These are phyloP conservation scores for Pseudonitzschia pungens DNA, from an alignment of 108 stramenopile species.

Conservation along the genomic window DNA sequence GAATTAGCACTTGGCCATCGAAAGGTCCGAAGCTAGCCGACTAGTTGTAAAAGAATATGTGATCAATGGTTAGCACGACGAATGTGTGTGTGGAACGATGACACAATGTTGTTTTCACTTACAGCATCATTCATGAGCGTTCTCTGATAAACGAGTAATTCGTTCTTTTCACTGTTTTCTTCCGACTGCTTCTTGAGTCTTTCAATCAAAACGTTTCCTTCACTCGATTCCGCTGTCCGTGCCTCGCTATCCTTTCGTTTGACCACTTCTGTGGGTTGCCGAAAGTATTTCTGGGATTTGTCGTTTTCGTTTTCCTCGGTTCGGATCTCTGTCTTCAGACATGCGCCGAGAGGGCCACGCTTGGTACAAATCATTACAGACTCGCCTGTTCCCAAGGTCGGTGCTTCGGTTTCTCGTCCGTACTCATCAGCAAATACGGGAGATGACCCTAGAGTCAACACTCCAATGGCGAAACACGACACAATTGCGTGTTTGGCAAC, in stretches of 20 bases:
- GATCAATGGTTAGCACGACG: neutral
- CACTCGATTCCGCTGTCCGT: slow-evolving; percentile 35
- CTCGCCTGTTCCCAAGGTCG: slow-evolving; percentile 84
- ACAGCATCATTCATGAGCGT: slow-evolving; percentile 78
- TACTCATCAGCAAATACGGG: slow-evolving; percentile 69
- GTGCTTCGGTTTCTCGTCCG: slow-evolving; percentile 73
- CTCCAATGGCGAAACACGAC: slow-evolving; percentile 1
- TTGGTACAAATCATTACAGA: slow-evolving; percentile 78
- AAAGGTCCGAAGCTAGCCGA: slow-evolving; percentile 80
- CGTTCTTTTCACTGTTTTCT: slow-evolving; percentile 85
- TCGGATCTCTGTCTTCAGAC: slow-evolving; percentile 62
- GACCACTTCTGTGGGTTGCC: slow-evolving; percentile 48
- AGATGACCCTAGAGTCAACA: slow-evolving; percentile 3
- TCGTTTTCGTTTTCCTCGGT: slow-evolving; percentile 83
- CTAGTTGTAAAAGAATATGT: slow-evolving; percentile 20
- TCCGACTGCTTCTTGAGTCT: slow-evolving; percentile 62
- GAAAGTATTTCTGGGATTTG: slow-evolving; percentile 68
- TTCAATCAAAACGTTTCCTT: slow-evolving; percentile 69
- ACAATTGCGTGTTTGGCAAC: neutral
- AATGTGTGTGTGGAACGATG: neutral
- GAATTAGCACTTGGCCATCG: slow-evolving; percentile 69
- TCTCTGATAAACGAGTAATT: slow-evolving; percentile 52
- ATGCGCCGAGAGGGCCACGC: slow-evolving; percentile 81
- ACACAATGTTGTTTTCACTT: slow-evolving; percentile 2
- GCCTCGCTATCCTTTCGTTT: slow-evolving; percentile 40